A percentile compares a stretch with the other conserved stretches of the same genome.
Conservation (phyloP, 2,329 filamentous ascomycete species). For the Fusarium sp. region DNA sequence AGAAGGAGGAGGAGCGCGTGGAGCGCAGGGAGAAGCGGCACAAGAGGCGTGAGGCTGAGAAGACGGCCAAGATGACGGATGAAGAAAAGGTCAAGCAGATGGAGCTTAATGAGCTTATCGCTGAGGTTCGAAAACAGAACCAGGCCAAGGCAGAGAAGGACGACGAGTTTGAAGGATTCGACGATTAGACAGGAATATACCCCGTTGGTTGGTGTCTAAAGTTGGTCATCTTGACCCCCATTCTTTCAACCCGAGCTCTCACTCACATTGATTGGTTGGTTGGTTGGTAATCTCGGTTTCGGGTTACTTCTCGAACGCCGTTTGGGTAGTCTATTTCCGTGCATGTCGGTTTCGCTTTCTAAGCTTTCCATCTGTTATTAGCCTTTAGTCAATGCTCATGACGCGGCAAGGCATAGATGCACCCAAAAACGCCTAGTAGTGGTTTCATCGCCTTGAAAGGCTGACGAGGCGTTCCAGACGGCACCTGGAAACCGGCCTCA, state of each 20-base stretch:
- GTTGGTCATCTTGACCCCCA: background rate
- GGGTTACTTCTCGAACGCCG: background rate
- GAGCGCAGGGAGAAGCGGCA: constrained; percentile 74
- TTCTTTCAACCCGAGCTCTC: background rate
- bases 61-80: constrained; percentile 74
- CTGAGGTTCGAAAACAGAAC: constrained; percentile 71
- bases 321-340: background rate
- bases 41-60: constrained; percentile 73
- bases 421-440: background rate
- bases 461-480: background rate
- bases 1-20: constrained; percentile 72
- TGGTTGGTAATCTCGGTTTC: background rate
- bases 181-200: constrained; percentile 54
- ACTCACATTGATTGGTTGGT: background rate
- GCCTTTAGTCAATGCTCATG: background rate
- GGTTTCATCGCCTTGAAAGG: background rate
- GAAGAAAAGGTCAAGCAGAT: constrained; percentile 73
- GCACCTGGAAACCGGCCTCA: background rate
- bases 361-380: background rate
- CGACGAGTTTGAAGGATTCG: constrained; percentile 72
- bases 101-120: constrained; percentile 74
- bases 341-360: background rate
- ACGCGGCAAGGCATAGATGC: constrained; percentile 1
- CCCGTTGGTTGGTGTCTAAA: constrained; percentile 22
- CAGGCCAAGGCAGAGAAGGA: constrained; percentile 55